Conservation (phyloP, 139 green algal genomes). For the Picochlorum sp. region DNA sequence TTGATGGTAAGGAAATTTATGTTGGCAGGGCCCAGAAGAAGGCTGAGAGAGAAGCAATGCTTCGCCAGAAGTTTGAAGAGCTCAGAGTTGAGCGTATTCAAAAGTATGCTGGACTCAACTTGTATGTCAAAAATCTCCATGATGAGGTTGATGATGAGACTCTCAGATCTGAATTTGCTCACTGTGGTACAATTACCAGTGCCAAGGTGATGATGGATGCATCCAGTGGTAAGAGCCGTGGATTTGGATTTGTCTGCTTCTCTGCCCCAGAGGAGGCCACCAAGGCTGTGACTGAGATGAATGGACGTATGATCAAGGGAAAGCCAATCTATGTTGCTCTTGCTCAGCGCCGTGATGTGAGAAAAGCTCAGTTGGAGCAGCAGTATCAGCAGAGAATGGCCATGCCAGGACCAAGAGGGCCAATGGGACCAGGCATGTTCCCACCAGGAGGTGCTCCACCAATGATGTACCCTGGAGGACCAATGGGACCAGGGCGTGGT, state of each 20-base stretch:
- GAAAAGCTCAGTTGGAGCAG: slow-evolving; percentile 66
- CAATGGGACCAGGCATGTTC: slow-evolving; percentile 38
- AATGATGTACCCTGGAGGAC: slow-evolving; percentile 31
- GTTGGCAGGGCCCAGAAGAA: slow-evolving; percentile 79
- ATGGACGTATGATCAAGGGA: slow-evolving; percentile 65
- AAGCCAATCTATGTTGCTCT: slow-evolving; percentile 90
- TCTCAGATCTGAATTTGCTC: slow-evolving; percentile 41
- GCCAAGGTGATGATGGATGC: slow-evolving; percentile 84
- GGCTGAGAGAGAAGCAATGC: slow-evolving; percentile 66
- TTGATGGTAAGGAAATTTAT: slow-evolving; percentile 53
- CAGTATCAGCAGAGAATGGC: slow-evolving; percentile 41
- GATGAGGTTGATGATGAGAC: slow-evolving; percentile 71
- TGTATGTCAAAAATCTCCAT: slow-evolving; percentile 89
- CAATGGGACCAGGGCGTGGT: slow-evolving; percentile 4
- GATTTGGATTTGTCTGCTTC: slow-evolving; percentile 94
- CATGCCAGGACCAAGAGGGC: slow-evolving; percentile 20
- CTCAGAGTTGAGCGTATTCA: slow-evolving; percentile 52
- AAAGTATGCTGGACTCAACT: slow-evolving; percentile 84
- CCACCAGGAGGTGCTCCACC: slow-evolving; percentile 20
- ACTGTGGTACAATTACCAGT: slow-evolving; percentile 71
- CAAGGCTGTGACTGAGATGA: slow-evolving; percentile 75
- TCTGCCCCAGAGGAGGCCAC: slow-evolving; percentile 72
- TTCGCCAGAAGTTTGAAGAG: slow-evolving; percentile 60
- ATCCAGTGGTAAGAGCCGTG: slow-evolving; percentile 53
- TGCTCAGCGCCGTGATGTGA: slow-evolving; percentile 75